These are phyloP conservation scores for Termitomyces sp. DNA, from an alignment of 768 basidiomycete genomes.

Conservation along the genomic window DNA sequence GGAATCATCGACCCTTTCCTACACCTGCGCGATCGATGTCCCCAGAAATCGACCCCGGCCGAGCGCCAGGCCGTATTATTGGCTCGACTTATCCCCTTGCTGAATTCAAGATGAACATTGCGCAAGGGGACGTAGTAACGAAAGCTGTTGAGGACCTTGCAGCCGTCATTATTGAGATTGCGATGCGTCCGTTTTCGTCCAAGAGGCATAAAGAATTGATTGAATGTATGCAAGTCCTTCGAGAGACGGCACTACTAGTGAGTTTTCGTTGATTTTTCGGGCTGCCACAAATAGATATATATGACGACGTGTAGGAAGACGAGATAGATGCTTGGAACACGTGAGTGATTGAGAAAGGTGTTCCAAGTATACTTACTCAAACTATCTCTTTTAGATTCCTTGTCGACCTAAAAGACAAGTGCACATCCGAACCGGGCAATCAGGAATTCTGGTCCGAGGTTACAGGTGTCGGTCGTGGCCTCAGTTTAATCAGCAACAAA, in stretches of 20 bases:
- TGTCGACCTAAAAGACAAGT: constrained; percentile 48
- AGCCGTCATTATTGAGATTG: constrained; percentile 63
- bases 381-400: constrained; percentile 45
- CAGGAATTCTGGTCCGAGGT: constrained; percentile 62
- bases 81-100: constrained; percentile 66
- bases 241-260: constrained; percentile 62
- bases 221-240: constrained; percentile 64
- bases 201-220: constrained; percentile 65
- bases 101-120: constrained; percentile 72
- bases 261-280: constrained; percentile 11
- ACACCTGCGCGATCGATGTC: constrained; percentile 51
- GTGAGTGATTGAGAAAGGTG: constrained; percentile 29
- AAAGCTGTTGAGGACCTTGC: constrained; percentile 83
- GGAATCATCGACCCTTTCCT: constrained; percentile 28
- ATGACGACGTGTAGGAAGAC: constrained; percentile 48
- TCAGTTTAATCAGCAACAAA: constrained; percentile 56
- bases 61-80: constrained; percentile 68
- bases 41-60: constrained; percentile 39
- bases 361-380: not conserved
- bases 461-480: constrained; percentile 37
- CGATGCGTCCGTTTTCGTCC: constrained; percentile 63
- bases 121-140: constrained; percentile 70
- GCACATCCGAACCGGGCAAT: constrained; percentile 53
- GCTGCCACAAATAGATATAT: not conserved
- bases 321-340: constrained; percentile 80